Evolutionary conservation across 768 basidiomycete genomes (phyloP).

Genomic region (Podaxis rugospora): DNA sequence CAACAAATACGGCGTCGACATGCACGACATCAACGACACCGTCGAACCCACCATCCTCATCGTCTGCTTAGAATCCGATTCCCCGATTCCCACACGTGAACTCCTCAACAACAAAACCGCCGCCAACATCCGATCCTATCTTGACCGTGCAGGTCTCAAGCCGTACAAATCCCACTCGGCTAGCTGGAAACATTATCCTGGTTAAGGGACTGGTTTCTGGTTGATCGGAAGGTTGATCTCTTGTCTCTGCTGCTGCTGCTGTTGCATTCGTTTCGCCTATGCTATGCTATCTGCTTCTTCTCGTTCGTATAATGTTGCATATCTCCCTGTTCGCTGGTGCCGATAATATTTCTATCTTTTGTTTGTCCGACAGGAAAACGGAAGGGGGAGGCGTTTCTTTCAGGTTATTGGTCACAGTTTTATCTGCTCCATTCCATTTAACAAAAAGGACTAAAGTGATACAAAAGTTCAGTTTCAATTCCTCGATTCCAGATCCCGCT

Average conservation of each 20-base stretch:
- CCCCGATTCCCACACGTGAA: background rate
- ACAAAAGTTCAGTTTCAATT: background rate
- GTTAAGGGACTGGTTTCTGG: background rate
- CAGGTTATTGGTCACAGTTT: background rate
- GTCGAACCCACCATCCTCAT: constrained; percentile 8
- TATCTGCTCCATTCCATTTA: background rate
- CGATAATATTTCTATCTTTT: background rate
- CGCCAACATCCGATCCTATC: background rate
- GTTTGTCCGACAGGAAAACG: background rate
- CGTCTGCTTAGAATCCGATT: constrained; percentile 4
- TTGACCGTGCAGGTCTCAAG: constrained; percentile 7
- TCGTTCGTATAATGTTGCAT: background rate
- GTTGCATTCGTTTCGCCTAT: background rate
- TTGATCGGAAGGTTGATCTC: background rate
- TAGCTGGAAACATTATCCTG: constrained; percentile 4
- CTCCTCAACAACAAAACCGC: background rate
- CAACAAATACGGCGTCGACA: constrained; percentile 5
- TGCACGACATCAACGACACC: constrained; percentile 5
- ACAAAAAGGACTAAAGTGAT: background rate
- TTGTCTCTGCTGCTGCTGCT: background rate
- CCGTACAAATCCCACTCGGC: background rate
- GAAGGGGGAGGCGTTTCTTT: background rate
- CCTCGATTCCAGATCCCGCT: constrained; percentile 3
- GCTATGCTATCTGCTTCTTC: background rate
- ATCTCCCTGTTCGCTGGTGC: background rate